These are phyloP conservation scores for Heliamphora pulchella DNA, from an alignment of 179 eudicot species.

Conservation along the genomic window DNA sequence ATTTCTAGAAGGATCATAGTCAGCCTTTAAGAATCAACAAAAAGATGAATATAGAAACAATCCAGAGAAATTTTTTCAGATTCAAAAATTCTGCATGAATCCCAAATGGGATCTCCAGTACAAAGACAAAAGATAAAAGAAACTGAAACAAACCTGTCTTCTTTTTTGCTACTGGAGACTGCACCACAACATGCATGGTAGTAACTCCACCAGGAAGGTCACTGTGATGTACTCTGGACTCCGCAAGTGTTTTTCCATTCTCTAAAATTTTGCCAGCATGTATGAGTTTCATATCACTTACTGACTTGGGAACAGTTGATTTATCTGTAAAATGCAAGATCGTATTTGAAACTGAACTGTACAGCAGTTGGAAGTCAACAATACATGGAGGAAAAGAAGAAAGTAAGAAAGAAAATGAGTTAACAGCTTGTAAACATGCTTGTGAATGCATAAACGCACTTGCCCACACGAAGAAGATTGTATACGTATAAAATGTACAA, in stretches of 20 bases:
- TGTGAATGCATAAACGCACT: no score
- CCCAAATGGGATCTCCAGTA: background rate
- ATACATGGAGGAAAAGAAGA: background rate
- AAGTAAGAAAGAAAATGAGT: background rate
- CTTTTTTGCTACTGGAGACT: constrained; percentile 39
- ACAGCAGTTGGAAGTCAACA: background rate
- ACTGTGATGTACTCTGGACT: constrained; percentile 31
- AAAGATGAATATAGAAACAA: background rate
- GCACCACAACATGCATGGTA: constrained; percentile 55
- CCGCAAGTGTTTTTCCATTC: constrained; percentile 44
- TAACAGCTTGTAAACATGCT: background rate
- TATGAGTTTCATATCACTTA: constrained; percentile 41
- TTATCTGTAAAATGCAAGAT: constrained; percentile 27
- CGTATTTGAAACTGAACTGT: background rate
- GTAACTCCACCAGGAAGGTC: constrained; percentile 44
- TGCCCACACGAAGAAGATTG: background rate
- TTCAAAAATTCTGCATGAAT: background rate
- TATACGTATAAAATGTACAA: no score
- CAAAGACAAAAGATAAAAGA: background rate
- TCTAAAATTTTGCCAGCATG: constrained; percentile 49
- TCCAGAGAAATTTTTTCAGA: background rate
- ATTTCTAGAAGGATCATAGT: background rate
- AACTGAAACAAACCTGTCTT: constrained; percentile 32
- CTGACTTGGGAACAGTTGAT: constrained; percentile 40
- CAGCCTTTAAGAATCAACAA: background rate